Base-by-base conservation (phyloP, 345 rosid species). In the Hibiscus syriacus region DNA sequence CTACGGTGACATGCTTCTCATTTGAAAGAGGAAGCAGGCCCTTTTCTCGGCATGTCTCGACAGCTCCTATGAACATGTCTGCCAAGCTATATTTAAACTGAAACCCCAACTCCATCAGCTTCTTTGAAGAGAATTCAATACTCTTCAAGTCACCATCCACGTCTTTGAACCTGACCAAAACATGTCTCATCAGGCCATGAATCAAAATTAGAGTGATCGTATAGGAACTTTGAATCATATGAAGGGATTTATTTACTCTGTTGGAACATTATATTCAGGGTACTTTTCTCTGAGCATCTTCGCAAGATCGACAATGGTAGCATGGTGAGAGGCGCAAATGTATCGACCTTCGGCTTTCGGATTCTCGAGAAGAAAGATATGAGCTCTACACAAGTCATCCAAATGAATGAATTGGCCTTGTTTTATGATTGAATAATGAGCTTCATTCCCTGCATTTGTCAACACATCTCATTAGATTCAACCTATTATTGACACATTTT, bases 321-420 rank as follows among this genome's bases (percentile, higher is more conserved):
- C 77, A 11, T 68, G 70, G 48, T 78, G 70, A 2, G 84, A 80
- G 53, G 70, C 72, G 68, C 86, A 76, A 17, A 82, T 78, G 79
- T 82, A 80, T 10, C 86, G 74, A 3, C 84, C 86, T 38, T 76
- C 64, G 2, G 82, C 86, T 36, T 76, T 66, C 12, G 84, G 80
- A 69, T 80, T 49, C 82, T 82, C 77, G 19, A 34, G 76, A 56
- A 78, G 27, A 46, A 63, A 76, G 29, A 78, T 80, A 19, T 80
- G 83, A 38, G 80, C 66, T 27, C 23, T 66, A 75, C 86, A 82
- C 30, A 82, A 78, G 55, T 82, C 86, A 64, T 80, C 84, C 73
- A 76, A 20, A 23, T 74, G 78, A 54, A 74, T 74, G 0, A 29
- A 67, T 3, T 60, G 74, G 2, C 66, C 63, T 46, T 60, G 64